A percentile compares a stretch with the other conserved stretches of the same genome.
Conservation (phyloP, 73 alveolate genomes). For the Durusdinium trenchii region DNA sequence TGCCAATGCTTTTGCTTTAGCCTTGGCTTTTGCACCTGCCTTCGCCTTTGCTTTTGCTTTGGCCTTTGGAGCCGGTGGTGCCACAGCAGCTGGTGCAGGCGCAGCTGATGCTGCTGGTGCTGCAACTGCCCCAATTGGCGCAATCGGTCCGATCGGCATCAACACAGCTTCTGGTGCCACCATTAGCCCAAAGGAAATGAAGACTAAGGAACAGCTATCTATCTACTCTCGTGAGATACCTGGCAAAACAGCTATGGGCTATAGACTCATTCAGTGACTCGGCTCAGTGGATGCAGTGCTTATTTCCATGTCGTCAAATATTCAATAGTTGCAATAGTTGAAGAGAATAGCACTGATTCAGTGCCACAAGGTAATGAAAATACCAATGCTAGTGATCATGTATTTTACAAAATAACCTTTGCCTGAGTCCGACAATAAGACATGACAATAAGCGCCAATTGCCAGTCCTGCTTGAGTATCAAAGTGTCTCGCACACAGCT, state of each 20-base stretch:
- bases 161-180: too few relatives aligned
- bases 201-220: too few relatives aligned
- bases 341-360: not conserved
- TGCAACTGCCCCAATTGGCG: not conserved
- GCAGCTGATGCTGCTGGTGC: not conserved
- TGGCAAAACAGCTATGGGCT: too few relatives aligned
- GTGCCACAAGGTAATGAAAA: not conserved
- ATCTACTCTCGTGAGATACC: too few relatives aligned
- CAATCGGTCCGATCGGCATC: not conserved
- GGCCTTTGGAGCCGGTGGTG: not conserved
- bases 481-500: not conserved
- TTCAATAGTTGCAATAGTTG: not conserved
- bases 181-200: too few relatives aligned
- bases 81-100: not conserved
- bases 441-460: not conserved
- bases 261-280: too few relatives aligned
- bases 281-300: too few relatives aligned
- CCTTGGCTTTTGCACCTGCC: conserved; percentile 5
- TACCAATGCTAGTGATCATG: not conserved
- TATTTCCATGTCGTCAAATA: too few relatives aligned
- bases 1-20: not conserved
- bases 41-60: not conserved
- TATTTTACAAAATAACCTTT: not conserved
- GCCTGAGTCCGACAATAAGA: not conserved
- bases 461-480: not conserved